phyloP scores from a whole-genome alignment of 2,329 filamentous ascomycete species.

The Verticillium nubilum region DNA sequence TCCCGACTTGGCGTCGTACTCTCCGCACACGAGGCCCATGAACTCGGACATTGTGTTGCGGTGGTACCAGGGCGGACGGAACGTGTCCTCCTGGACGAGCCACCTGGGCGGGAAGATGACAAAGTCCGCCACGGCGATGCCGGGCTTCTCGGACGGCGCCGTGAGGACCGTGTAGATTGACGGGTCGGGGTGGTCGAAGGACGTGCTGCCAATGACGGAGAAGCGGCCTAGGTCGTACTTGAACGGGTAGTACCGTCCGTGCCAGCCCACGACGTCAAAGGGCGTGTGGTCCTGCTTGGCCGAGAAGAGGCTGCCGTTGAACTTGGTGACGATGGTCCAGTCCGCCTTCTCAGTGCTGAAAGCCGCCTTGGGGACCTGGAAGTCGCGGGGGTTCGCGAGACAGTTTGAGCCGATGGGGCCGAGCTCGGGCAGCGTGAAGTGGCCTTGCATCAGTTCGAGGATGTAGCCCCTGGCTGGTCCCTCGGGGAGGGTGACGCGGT shows the following conservation, averaged over 20 bases:
- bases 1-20: constrained; percentile 43
- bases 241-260: constrained; percentile 63
- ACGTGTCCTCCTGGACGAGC: constrained; percentile 53
- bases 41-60: constrained; percentile 45
- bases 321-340: constrained; percentile 49
- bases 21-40: constrained; percentile 38
- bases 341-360: constrained; percentile 45
- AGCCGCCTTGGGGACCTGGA: constrained; percentile 53
- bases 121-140: constrained; percentile 52
- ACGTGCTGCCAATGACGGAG: constrained; percentile 56
- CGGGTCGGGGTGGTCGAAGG: constrained; percentile 61
- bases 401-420: constrained; percentile 63
- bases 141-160: constrained; percentile 40
- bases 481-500: constrained; percentile 51
- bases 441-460: constrained; percentile 59
- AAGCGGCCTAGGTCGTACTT: constrained; percentile 64
- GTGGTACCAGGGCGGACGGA: constrained; percentile 55
- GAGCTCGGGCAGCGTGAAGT: constrained; percentile 61
- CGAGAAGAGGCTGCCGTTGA: constrained; percentile 52
- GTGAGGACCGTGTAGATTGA: constrained; percentile 58
- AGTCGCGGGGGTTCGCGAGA: constrained; percentile 62
- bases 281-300: constrained; percentile 55
- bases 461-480: constrained; percentile 62
- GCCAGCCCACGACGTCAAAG: constrained; percentile 64
- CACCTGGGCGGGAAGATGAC: constrained; percentile 56